Conservation (phyloP, 345 rosid genomes). For the Eucalyptus cladocalyx region DNA sequence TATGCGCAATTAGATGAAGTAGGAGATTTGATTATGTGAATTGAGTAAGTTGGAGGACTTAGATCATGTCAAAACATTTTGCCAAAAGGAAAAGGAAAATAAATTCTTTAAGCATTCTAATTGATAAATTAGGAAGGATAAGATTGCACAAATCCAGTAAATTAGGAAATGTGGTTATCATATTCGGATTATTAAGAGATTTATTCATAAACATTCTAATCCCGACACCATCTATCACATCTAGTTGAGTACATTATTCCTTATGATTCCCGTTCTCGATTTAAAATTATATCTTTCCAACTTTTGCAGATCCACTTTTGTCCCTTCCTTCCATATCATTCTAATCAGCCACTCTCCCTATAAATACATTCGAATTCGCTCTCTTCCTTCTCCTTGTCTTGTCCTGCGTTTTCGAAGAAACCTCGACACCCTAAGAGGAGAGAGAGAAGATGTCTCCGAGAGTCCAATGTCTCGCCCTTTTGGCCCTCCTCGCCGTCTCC, state of each 20-base stretch:
- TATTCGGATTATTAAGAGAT: not conserved
- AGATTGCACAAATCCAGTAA: not conserved
- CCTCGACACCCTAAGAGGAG: not conserved
- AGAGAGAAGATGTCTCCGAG: not conserved
- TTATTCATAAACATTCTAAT: not conserved
- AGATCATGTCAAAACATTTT: not conserved
- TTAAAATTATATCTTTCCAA: not conserved
- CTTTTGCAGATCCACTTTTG: not conserved
- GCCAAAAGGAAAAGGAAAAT: not conserved
- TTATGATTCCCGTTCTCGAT: accelerated
- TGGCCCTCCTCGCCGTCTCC: not conserved
- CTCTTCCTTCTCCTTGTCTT: not conserved
- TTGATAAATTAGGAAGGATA: not conserved
- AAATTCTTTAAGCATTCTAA: not conserved
- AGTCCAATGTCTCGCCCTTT: not conserved
- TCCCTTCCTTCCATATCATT: not conserved
- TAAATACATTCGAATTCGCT: not conserved
- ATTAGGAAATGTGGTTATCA: not conserved
- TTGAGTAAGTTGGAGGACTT: not conserved
- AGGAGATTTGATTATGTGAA: not conserved
- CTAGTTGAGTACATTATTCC: not conserved
- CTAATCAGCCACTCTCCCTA: not conserved
- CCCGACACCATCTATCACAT: not conserved
- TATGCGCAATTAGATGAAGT: not conserved
- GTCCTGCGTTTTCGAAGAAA: not conserved